phyloP scores from a whole-genome alignment of 2,329 filamentous ascomycete species.

The Elsinoe fawcettii region DNA sequence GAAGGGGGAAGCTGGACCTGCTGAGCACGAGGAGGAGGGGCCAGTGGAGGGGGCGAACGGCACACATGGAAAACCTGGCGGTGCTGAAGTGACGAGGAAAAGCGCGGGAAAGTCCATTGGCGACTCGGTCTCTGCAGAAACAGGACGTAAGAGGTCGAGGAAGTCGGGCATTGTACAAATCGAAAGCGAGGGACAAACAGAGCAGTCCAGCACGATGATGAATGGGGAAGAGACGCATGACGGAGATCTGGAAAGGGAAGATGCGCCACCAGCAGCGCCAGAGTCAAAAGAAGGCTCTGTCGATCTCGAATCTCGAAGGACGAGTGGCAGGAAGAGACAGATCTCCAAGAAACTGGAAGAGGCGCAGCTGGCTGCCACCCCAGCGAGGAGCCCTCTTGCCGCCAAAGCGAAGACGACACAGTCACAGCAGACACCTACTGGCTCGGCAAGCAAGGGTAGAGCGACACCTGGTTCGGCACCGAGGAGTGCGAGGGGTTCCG shows the following conservation, averaged over 20 bases:
- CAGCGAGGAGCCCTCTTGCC: background rate
- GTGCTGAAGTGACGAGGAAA: background rate
- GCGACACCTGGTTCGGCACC: background rate
- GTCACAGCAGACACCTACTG: background rate
- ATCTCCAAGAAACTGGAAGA: constrained; percentile 13
- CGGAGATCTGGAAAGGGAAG: background rate
- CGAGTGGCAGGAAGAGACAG: constrained; percentile 15
- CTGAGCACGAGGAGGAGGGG: background rate
- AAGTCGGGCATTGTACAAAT: background rate
- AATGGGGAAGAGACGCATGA: background rate
- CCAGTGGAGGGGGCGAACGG: background rate
- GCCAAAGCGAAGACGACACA: background rate
- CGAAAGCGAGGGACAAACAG: background rate
- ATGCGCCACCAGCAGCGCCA: background rate
- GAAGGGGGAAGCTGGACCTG: background rate
- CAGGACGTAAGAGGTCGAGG: background rate
- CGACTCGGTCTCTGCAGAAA: background rate
- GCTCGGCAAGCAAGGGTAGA: background rate
- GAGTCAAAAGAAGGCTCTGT: background rate
- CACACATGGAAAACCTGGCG: background rate
- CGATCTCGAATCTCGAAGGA: constrained; percentile 7
- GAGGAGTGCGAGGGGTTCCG: background rate
- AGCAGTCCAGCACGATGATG: background rate
- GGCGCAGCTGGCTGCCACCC: background rate
- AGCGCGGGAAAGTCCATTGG: background rate